Base-by-base conservation (phyloP, 192 early-diverging fungal genomes). In the Umbelopsis sp. region DNA sequence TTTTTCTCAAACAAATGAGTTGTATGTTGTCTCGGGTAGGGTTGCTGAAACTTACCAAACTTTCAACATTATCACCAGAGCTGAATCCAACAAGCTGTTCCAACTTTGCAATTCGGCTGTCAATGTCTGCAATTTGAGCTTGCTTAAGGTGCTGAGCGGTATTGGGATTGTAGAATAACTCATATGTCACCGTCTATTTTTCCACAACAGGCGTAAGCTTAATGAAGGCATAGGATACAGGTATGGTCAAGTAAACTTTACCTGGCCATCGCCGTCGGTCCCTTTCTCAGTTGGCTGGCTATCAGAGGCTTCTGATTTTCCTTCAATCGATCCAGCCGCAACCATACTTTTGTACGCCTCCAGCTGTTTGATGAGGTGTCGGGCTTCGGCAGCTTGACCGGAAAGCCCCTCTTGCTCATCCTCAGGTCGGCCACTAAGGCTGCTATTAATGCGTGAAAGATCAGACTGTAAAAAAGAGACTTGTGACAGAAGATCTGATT, bases 41-140 rank as follows among this genome's bases (percentile, higher is more conserved):
- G 51, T 1, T 30, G 3, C 50, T 22, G 27, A 2, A 22, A 58
- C 71, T 66, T 75, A 82, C 80, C 67, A 82, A 64, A 44, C 72
- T 72, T 3, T 89, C 87, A 9, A 88, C 71, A 45, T 76, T 78
- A 68, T 92, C 84, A 53, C 89, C 82, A 44, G 82, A 83, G 37
- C 86, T 86, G 7, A 86, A 81, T 18, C 92, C 92, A 48, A 93
- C 74, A 20, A 92, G 76, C 52, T 83, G 86, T 70, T 93, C 92
- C 44, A 94, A 74, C 46, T 77, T 74, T 22, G 91, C 82, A 68
- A 94, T 82, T 33, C 92, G 83, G 16, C 84, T 79, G 66, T 92
- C 92, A 10, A 94, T 69, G 16, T 91, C 85, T 9, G 82, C 75
- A 44, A 88, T 71, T 64, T 91, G 88, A 22, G 81, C 80, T 25